phyloP scores from a whole-genome alignment of 2,329 filamentous ascomycete genomes.

The Sarocladium strictum region DNA sequence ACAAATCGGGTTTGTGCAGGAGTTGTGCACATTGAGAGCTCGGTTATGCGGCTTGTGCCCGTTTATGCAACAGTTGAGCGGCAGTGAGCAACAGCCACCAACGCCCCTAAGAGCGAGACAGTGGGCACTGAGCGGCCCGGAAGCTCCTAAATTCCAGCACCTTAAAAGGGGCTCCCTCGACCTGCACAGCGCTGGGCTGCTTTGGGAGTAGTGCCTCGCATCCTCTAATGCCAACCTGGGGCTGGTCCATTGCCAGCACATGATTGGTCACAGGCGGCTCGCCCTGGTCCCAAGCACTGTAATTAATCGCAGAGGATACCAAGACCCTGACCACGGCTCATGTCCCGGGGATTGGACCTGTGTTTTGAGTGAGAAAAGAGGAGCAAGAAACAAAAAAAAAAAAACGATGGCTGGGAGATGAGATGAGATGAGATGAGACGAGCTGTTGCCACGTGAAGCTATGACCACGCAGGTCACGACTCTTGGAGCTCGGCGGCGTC shows the following conservation, averaged over 20 bases:
- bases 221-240: constrained; percentile 5
- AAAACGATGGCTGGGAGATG: constrained; percentile 6
- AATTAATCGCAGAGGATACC: constrained; percentile 2
- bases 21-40: neutral
- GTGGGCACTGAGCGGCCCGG: neutral
- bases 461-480: neutral
- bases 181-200: neutral
- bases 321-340: constrained; percentile 2
- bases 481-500: neutral
- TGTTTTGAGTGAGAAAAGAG: neutral
- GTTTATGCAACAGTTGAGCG: neutral
- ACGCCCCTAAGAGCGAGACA: neutral
- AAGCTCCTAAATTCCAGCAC: neutral
- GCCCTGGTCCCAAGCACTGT: neutral
- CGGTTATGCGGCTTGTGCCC: constrained; percentile 2
- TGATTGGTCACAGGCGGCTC: neutral
- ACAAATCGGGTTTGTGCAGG: neutral
- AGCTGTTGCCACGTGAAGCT: neutral
- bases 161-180: neutral
- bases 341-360: neutral
- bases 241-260: neutral
- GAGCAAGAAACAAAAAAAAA: neutral
- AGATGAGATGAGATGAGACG: constrained; percentile 2
- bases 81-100: too few relatives aligned
- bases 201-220: neutral